Evolutionary conservation across 352 stramenopile genomes (phyloP).

Genomic region (Globisporangium orthogonon): DNA sequence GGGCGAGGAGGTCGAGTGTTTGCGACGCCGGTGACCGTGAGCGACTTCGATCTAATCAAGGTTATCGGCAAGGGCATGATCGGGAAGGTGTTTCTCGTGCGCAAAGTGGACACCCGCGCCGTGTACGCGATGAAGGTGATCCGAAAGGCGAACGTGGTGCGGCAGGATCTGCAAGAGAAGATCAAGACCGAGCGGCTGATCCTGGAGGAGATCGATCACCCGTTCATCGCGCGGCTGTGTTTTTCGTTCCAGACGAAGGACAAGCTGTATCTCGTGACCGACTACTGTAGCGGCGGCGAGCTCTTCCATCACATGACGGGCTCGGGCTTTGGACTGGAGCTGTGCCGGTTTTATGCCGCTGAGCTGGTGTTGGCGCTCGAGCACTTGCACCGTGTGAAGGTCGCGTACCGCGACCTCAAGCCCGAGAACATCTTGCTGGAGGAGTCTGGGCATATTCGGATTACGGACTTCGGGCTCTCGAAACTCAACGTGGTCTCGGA

Average conservation of each 20-base stretch:
- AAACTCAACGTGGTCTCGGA: conserved; percentile 74
- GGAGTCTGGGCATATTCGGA: conserved; percentile 89
- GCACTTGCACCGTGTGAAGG: conserved; percentile 91
- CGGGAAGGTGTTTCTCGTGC: conserved; percentile 87
- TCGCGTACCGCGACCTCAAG: conserved; percentile 97
- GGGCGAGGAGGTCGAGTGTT: conserved; percentile 21
- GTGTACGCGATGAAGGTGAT: conserved; percentile 99
- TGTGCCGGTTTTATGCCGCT: conserved; percentile 92
- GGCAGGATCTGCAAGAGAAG: conserved; percentile 91
- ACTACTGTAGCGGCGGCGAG: conserved; percentile 92
- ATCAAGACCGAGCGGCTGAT: conserved; percentile 97
- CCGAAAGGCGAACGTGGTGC: conserved; percentile 92
- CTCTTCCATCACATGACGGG: conserved; percentile 98
- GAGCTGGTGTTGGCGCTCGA: conserved; percentile 95
- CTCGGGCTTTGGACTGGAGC: conserved; percentile 55
- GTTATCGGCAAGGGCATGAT: conserved; percentile 82
- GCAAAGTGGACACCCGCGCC: conserved; percentile 82
- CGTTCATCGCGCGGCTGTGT: conserved; percentile 96
- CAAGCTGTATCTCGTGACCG: conserved; percentile 87
- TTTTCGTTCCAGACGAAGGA: conserved; percentile 96
- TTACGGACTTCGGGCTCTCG: conserved; percentile 96
- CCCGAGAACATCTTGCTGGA: conserved; percentile 94
- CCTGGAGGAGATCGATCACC: conserved; percentile 95
- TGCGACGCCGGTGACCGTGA: conserved; percentile 52
- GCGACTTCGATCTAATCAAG: conserved; percentile 82